Evolutionary conservation across 148 eudicot species (phyloP), one percentile per base, ranked within the genome.

Genomic region (Rhododendron griersonianum): DNA sequence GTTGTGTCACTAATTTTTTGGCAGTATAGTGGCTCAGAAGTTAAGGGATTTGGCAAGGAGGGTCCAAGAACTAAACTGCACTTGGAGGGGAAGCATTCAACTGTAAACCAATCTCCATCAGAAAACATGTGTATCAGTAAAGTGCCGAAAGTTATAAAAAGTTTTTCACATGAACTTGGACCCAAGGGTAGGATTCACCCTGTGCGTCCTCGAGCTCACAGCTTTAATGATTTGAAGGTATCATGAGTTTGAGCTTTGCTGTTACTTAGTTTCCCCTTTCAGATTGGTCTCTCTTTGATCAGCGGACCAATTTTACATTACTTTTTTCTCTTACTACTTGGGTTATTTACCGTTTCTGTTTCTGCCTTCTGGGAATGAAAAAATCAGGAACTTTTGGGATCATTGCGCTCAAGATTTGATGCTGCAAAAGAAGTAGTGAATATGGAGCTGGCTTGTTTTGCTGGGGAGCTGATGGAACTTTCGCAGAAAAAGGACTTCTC

Each of bases 151-250:
- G 90, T 78, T 21, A 37, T 87, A 67, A 94, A 94, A 86, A 92
- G 96, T 82, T 91, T 91, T 88, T 94, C 96, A 8, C 94, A 92
- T 80, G 96, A 92, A 90, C 89, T 92, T 86, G 92, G 93, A 69
- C 93, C 92, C 82, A 91, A 90, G 71, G 91, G 91, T 85, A 92
- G 90, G 47, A 84, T 92, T 85, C 90, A 87, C 80, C 90, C 93
- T 82, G 41, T 75, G 45, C 85, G 78, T 73, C 89, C 92, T 45
- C 92, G 93, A 87, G 86, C 94, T 84, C 93, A 90, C 87, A 94
- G 94, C 87, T 89, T 84, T 83, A 81, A 83, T 85, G 91, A 94
- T 89, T 85, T 94, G 82, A 91, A 94, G 96, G 96, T 91, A 84
- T 71, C 19, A 33, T 30, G 39, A 71, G 33, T 47, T 67, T 45